These are phyloP conservation scores for Tolypocladium amazonense DNA, from an alignment of 2,329 filamentous ascomycete genomes.

Conservation along the genomic window DNA sequence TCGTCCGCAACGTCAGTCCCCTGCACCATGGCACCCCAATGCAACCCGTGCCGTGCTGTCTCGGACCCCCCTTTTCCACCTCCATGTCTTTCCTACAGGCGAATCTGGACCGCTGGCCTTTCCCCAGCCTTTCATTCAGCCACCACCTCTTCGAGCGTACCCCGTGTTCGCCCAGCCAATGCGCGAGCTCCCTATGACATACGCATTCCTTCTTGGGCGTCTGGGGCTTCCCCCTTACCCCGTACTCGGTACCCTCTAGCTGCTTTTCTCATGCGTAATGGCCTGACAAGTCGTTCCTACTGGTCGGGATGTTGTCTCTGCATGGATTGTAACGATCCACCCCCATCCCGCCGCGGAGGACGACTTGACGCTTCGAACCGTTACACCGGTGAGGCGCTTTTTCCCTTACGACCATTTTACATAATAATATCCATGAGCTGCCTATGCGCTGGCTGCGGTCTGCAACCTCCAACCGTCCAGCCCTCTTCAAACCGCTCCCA, in stretches of 20 bases:
- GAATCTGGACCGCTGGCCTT: not conserved
- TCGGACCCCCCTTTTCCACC: not conserved
- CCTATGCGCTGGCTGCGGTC: not conserved
- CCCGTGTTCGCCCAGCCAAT: not conserved
- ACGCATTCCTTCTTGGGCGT: not conserved
- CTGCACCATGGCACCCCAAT: not conserved
- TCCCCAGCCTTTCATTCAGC: not conserved
- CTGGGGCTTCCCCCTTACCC: not conserved
- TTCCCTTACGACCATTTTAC: not conserved
- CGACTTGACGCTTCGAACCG: not conserved
- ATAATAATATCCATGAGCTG: not conserved
- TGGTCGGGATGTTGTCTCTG: not conserved
- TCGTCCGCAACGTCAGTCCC: not conserved
- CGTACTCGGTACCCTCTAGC: not conserved
- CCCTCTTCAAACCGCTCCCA: not conserved
- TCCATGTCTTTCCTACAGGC: not conserved
- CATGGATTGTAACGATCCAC: not conserved
- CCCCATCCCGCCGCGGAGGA: not conserved
- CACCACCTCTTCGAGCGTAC: not conserved
- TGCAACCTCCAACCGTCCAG: not conserved
- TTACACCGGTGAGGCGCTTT: not conserved
- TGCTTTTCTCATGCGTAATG: not conserved
- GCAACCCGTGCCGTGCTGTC: not conserved
- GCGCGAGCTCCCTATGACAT: not conserved
- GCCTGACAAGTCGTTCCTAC: not conserved